Evolutionary conservation across 805 yeast genomes (phyloP), one percentile per base, ranked within the genome.

Genomic region (Wickerhamomyces subpelliculosus): DNA sequence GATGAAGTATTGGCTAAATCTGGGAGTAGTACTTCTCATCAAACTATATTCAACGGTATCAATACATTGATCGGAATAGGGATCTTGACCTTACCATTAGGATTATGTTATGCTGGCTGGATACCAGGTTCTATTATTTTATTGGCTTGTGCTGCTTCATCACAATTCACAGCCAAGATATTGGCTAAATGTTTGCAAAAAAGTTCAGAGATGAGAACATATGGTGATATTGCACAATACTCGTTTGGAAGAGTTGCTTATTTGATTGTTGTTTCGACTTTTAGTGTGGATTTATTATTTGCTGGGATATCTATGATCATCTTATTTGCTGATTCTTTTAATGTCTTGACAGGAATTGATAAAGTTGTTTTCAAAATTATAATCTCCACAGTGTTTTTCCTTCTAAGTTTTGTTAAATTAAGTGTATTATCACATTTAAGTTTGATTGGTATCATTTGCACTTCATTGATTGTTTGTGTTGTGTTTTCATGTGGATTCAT

Each of bases 31-130:
- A 84, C 93, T 0, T 78, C 77, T 0, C 76, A 84, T 1, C 94
- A 84, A 54, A 84, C 94, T 0, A 63, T 81, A 5, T 82, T 84
- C 66, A 84, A 84, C 49, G 79, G 89, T 1, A 78, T 84, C 35
- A 84, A 84, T 54, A 83, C 83, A 0, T 61, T 84, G 22, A 76
- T 84, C 45, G 94, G 94, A 0, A 73, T 84, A 27, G 93, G 90
- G 2, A 66, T 84, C 35, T 65, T 84, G 32, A 80, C 93, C 0
- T 63, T 84, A 35, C 89, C 94, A 0, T 64, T 78, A 43, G 94
- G 84, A 2, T 59, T 84, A 39, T 70, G 67, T 45, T 67, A 78
- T 32, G 69, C 88, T 1, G 94, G 94, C 4, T 77, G 87, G 81
- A 48, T 76, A 2, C 40, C 62, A 9, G 85, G 85, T 0, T 39